Base-by-base conservation (phyloP, 2,329 filamentous ascomycete species). In the Immersiporthe knoxdaviesiana region DNA sequence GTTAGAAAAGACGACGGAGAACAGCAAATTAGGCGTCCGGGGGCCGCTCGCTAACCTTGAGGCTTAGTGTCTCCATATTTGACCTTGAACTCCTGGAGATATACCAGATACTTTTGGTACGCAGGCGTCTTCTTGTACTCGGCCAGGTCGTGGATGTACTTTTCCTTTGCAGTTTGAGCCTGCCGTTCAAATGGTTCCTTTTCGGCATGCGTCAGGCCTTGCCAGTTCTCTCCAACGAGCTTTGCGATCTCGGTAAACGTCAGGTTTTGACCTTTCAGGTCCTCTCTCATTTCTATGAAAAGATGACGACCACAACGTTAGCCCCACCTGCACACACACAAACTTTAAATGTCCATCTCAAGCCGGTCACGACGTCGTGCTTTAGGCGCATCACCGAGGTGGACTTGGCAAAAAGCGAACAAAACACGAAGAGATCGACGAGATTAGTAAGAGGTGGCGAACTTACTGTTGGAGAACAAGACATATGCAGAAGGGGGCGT, bases 181-280 rank as follows among this genome's bases (percentile, higher is more conserved):
- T 92, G 88, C 52, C 85, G 86, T 77, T 95, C 92, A 73, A 87
- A 95, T 0, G 85, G 84, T 75, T 93, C 92, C 75, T 92, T 92
- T 73, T 92, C 89, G 0, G 82, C 79, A 0, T 88, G 83, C 1
- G 87, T 83, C 11, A 95, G 80, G 65, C 88, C 90, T 76, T 95
- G 92, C 92, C 92, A 95, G 75, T 91, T 88, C 76, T 95, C 92
- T 8, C 92, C 92, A 1, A 94, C 92, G 1, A 93, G 81, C 75
- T 94, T 94, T 14, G 92, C 92, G 72, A 95, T 94, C 75, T 94
- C 92, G 1, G 92, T 94, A 74, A 96, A 96, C 0, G 90, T 91
- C 5, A 95, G 80, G 62, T 91, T 92, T 69, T 91, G 89, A 3
- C 89, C 91, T 76, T 92, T 93, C 32, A 95, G 80, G 30, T 92